phyloP scores from a whole-genome alignment of 2,329 filamentous ascomycete genomes.

The Diaporthe ampelina region DNA sequence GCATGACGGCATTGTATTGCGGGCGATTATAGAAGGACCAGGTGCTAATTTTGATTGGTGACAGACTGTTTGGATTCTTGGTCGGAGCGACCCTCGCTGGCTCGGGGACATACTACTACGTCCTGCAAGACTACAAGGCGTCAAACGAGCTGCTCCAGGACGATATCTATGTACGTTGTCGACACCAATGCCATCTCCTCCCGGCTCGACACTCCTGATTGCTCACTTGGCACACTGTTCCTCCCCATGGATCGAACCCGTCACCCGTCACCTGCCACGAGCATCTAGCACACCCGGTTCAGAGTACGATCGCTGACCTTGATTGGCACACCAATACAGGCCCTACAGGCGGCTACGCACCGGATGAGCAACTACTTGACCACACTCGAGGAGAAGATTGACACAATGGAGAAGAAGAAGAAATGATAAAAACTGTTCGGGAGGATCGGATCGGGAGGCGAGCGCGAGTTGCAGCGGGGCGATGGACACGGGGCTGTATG shows the following conservation, averaged over 20 bases:
- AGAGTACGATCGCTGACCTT: constrained; percentile 29
- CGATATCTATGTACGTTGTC: constrained; percentile 90
- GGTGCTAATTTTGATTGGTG: neutral
- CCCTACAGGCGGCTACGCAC: constrained; percentile 88
- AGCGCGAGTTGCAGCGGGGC: neutral
- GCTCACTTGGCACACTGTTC: neutral
- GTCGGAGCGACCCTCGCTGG: constrained; percentile 85
- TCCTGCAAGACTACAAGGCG: constrained; percentile 92
- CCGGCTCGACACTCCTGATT: constrained; percentile 15
- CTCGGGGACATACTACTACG: constrained; percentile 89
- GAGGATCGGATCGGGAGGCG: neutral
- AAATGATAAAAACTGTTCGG: constrained; percentile 61
- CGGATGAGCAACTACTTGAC: constrained; percentile 87
- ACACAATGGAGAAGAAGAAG: constrained; percentile 74
- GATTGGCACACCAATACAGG: constrained; percentile 61
- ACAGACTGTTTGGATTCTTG: constrained; percentile 91
- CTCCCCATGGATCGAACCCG: neutral
- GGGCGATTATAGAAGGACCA: neutral
- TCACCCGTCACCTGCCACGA: constrained; percentile 21
- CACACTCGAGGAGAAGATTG: constrained; percentile 84
- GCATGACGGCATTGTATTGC: neutral
- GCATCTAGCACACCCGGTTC: neutral
- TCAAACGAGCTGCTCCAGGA: constrained; percentile 94
- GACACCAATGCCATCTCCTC: constrained; percentile 52
- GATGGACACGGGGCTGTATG: constrained; percentile 1